A percentile compares a stretch with the other conserved stretches of the same genome.
phyloP scores from a whole-genome alignment of 768 basidiomycete genomes.

The Russula earlei region DNA sequence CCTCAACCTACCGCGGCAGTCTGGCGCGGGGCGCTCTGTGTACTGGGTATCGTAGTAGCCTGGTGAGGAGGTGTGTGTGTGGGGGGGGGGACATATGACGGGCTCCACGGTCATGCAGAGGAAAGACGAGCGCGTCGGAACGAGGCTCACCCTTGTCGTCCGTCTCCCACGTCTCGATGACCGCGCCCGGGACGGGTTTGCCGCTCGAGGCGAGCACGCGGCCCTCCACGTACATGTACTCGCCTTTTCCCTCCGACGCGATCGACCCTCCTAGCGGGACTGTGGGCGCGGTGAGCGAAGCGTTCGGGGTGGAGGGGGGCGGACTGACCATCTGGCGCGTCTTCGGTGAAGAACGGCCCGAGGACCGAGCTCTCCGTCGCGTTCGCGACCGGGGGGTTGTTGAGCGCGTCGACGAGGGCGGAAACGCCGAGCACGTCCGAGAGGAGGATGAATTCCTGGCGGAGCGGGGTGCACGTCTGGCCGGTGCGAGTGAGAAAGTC shows the following conservation, averaged over 20 bases:
- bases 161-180: conserved; percentile 81
- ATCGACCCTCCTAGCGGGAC: conserved; percentile 65
- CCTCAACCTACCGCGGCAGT: conserved; percentile 62
- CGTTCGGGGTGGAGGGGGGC: background rate
- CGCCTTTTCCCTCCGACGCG: conserved; percentile 80
- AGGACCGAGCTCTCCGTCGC: conserved; percentile 71
- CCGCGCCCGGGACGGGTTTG: conserved; percentile 50
- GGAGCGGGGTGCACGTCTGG: conserved; percentile 57
- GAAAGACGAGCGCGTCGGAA: too few species aligned
- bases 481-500: conserved; percentile 54
- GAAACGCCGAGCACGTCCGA: conserved; percentile 77
- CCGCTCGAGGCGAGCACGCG: conserved; percentile 50
- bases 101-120: too few species aligned
- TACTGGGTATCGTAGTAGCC: conserved; percentile 45
- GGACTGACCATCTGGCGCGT: conserved; percentile 56
- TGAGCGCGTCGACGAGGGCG: conserved; percentile 63
- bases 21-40: conserved; percentile 42
- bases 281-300: conserved; percentile 23
- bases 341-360: conserved; percentile 79
- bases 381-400: conserved; percentile 51
- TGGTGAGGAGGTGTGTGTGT: conserved; percentile 17
- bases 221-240: conserved; percentile 76
- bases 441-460: conserved; percentile 72
- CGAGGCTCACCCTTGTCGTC: conserved; percentile 50
- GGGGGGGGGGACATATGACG: background rate